Evolutionary conservation across 805 yeast genomes (phyloP), one percentile per base, ranked within the genome.

Genomic region (Starmerella scarabaei): DNA sequence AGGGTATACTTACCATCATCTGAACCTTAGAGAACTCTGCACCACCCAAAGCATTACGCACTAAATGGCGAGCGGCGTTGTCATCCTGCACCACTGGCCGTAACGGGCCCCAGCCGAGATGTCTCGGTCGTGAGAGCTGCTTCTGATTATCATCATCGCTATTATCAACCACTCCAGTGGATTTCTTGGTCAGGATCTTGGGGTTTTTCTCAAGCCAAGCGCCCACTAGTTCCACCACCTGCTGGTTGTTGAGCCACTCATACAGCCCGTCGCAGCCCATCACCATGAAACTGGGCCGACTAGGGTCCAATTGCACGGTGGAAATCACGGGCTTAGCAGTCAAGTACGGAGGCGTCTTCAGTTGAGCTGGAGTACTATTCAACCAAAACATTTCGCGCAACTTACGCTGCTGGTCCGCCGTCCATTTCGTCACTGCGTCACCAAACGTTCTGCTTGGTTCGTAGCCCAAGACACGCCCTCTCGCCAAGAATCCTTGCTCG

Each of bases 361-460:
- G 68, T 24, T 91, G 91, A 30, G 64, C 65, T 17, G 78, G 70
- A 6, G 62, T 50, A 41, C 70, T 62, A 56, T 88, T 72, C 30
- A 93, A 88, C 56, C 86, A 86, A 48, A 83, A 77, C 50, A 74
- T 76, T 43, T 77, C 68, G 51, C 80, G 77, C 17, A 80, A 66
- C 43, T 68, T 62, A 30, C 76, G 77, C 52, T 91, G 95, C 41
- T 83, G 70, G 15, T 75, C 72, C 16, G 63, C 61, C 17, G 84
- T 73, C 66, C 93, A 69, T 57, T 88, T 88, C 56, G 84, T 86
- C 46, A 94, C 71, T 41, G 94, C 93, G 60, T 88, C 98, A 32
- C 98, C 98, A 66, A 88, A 91, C 0, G 96, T 94, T 54, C 98
- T 67, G 0, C 94, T 73, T 11, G 98, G 98, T 58, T 91, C 95